Conservation (phyloP, 1,284 basidiomycete genomes). For the Pholiota adiposa region DNA sequence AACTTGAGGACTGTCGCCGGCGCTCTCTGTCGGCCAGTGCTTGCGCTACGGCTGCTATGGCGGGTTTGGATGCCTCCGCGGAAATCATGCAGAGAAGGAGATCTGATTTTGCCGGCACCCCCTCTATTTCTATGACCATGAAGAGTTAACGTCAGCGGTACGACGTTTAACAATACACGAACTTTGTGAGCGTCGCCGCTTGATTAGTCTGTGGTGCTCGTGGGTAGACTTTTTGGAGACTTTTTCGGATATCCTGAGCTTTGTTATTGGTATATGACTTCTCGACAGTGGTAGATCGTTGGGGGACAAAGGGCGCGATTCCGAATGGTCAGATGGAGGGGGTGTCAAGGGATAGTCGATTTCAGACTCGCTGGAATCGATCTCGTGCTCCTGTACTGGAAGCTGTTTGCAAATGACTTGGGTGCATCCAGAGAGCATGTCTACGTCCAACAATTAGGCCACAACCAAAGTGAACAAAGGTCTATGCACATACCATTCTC, state of each 20-base stretch:
- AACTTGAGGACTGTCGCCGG: slow-evolving; percentile 19
- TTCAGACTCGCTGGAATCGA: slow-evolving; percentile 54
- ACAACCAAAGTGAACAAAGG: slow-evolving; percentile 2
- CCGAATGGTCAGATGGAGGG: slow-evolving; percentile 69
- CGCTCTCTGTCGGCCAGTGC: slow-evolving; percentile 35
- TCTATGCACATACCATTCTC: slow-evolving; percentile 54
- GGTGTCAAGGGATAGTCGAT: slow-evolving; percentile 72
- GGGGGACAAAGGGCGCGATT: slow-evolving; percentile 63
- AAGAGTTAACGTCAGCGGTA: not conserved
- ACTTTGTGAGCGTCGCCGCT: slow-evolving; percentile 11
- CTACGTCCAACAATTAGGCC: slow-evolving; percentile 36
- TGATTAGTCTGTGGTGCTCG: slow-evolving; percentile 2
- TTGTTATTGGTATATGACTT: slow-evolving; percentile 40
- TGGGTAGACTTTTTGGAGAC: slow-evolving; percentile 16
- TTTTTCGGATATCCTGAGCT: slow-evolving; percentile 35
- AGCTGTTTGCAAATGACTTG: slow-evolving; percentile 44
- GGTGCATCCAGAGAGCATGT: slow-evolving; percentile 48
- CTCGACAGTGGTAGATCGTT: slow-evolving; percentile 31
- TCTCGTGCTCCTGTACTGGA: slow-evolving; percentile 30
- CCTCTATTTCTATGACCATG: slow-evolving; percentile 6
- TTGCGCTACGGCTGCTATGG: slow-evolving; percentile 48
- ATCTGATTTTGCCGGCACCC: slow-evolving; percentile 3
- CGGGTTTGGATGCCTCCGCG: slow-evolving; percentile 52
- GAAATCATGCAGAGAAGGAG: slow-evolving; percentile 47
- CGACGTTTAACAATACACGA: not conserved